Percentiles rank a stretch among this genome's conserved stretches.
Evolutionary conservation across 2,329 filamentous ascomycete genomes (phyloP).

Genomic region (Cladosporium velox): DNA sequence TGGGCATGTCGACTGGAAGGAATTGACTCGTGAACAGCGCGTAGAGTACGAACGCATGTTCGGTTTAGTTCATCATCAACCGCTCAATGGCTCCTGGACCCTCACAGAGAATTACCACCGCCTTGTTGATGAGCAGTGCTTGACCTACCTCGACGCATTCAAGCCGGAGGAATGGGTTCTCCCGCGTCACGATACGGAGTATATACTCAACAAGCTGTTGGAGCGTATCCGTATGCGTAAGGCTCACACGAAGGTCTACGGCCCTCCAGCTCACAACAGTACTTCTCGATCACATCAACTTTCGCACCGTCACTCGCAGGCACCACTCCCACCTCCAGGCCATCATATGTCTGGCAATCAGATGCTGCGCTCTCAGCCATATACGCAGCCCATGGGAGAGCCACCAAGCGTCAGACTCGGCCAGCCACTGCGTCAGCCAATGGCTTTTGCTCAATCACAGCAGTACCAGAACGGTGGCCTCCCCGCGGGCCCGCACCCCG

Average conservation of each 20-base stretch:
- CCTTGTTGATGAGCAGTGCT: slow-evolving; percentile 29
- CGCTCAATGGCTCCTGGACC: slow-evolving; percentile 30
- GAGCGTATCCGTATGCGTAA: slow-evolving; percentile 33
- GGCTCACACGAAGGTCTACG: slow-evolving; percentile 32
- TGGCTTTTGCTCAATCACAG: slow-evolving; percentile 6
- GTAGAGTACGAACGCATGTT: slow-evolving; percentile 25
- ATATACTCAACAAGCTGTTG: slow-evolving; percentile 28
- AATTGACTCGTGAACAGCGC: slow-evolving; percentile 5
- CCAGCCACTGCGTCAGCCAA: slow-evolving; percentile 1
- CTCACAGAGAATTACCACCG: slow-evolving; percentile 34
- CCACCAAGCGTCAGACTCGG: slow-evolving; percentile 1
- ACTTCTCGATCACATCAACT: background rate
- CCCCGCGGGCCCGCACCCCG: background rate
- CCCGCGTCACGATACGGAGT: slow-evolving; percentile 26
- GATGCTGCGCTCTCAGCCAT: slow-evolving; percentile 4
- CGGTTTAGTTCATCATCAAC: slow-evolving; percentile 24
- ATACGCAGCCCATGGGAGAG: background rate
- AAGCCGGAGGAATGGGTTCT: slow-evolving; percentile 31
- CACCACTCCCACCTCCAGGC: background rate
- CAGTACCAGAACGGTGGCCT: background rate
- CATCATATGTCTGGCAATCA: background rate
- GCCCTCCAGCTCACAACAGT: slow-evolving; percentile 9
- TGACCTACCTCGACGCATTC: slow-evolving; percentile 33
- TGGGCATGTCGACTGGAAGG: background rate
- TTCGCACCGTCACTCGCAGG: background rate